Base-by-base conservation (phyloP, 306 rosid genomes). In the Ochetophila trinervis region DNA sequence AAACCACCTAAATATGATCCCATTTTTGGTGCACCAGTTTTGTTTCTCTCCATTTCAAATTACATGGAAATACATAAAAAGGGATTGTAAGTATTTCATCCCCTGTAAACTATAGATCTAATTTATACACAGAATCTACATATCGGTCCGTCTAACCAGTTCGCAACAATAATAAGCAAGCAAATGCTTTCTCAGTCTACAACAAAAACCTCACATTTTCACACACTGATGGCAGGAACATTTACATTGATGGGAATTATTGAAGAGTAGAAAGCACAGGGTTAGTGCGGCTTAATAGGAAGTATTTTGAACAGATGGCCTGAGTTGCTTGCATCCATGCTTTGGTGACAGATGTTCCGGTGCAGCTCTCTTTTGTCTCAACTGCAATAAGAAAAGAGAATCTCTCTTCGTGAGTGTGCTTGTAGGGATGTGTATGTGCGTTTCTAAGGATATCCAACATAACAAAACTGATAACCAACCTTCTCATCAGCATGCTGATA, bases 361-460 rank as follows among this genome's bases (percentile, higher is more conserved):
- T 21, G 96, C 91, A 45, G 95, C 89, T 76, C 91, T 78, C 79
- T 90, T 90, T 30, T 83, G 90, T 68, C 80, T 86, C 83, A 86
- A 67, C 96, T 89, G 88, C 89, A 77, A 73, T 36, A 22, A 37
- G 63, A 78, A n/a, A 78, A 67, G 17, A 34, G 21, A 50, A 36
- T 59, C 36, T 54, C 18, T 48, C 56, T 19, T 10, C 19, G 18
- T n/a, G 18, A 20, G 6, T 51, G 30, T 54, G 42, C 8, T 40
- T 8, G 22, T 44, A 54, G 1, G 53, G 62, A 9, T n/a, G 68
- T 54, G 66, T 2, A 7, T 44, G 24, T 6, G 15, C 55, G 54
- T 30, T 34, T 10, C 9, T 15, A 8, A 32, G 34, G 36, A 37
- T 47, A 56, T 40, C 17, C 8, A 51, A 8, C 54, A 54, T 6